Base-by-base conservation (phyloP, 2,329 filamentous ascomycete species). In the Claviceps paspali region DNA sequence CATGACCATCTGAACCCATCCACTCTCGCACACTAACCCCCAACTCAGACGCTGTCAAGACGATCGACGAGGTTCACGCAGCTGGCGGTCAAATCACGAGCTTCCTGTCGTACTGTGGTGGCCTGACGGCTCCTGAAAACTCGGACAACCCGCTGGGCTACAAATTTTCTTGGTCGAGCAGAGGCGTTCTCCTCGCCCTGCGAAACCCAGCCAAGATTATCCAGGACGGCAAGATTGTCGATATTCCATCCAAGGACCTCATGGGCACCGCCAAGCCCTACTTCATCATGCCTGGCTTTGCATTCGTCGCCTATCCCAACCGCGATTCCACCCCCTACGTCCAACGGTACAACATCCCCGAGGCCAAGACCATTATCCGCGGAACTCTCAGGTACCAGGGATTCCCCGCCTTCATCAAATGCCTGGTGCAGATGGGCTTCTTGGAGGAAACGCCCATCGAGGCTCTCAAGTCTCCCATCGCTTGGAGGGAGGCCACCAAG, bases 281-380 rank as follows among this genome's bases (percentile, higher is more conserved):
- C 70, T 76, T 71, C 60, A 88, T 87, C 65, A 87, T 85, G 64
- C 82, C 81, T 19, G 83, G 84, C 41, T 95, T 78, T 58, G 79
- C 81, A 36, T 88, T 93, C 50, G 86, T 95, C 48, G 85, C 81
- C 29, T 96, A 96, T 64, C 82, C 82, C 40, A 96, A 96, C 75
- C 72, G 87, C 49, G 87, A 96, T 63, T 87, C 79, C 15, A 91
- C 83, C 12, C 69, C 73, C 7, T 96, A 91, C 75, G 79, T 76
- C 54, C 79, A 93, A 68, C 76, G 83, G 44, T 95, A 95, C 72
- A 63, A 75, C 60, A 95, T 95, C 53, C 86, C 87, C 36, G 88
- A 96, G 65, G 85, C 84, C 11, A 82, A 93, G 61, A 94, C 83
- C 36, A 75, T 95, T 51, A 68, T 94, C 56, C 73, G 85, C 36